Evolutionary conservation across 108 stramenopile genomes (phyloP), one percentile per base, ranked within the genome.

Genomic region (Conticribra guillardii): DNA sequence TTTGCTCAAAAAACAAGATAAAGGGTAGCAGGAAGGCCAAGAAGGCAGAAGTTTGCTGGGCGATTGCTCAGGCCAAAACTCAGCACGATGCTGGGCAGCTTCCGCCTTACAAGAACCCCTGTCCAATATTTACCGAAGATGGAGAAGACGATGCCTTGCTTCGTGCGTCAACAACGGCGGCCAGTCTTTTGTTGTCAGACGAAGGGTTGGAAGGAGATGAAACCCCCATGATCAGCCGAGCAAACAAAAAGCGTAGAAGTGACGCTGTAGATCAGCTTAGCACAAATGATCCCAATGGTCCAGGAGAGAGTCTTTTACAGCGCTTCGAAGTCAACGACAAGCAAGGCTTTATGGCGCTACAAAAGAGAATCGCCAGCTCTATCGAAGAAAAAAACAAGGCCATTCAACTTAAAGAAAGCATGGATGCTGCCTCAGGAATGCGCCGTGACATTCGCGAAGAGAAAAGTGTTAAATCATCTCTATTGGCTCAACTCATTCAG

Each of bases 361-460:
- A 51, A 18, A 11, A 21, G 4, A 4, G 50, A 4, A 17, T 51
- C 50, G 50, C 19, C 9, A 4, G 18, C 16, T 51, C 50, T 4
- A 51, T 19, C 16, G 50, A 19, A 18, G 50, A 51, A 16, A 51
- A 17, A 17, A 51, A 51, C 19, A 4, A 4, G 4, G 9, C 50
- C 5, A 51, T 51, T 51, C 50, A 51, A 51, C 9, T 51, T 21
- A 11, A 16, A 18, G 50, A 51, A 51, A 51, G 4, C 4, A 21
- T 51, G 4, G 50, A 51, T 14, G 16, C 50, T 51, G 50, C 50
- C 9, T 17, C 50, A 51, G 16, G 4, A 18, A 17, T 51, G 9
- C 50, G 50, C 16, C 50, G 50, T 51, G 50, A 51, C 4, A 18
- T 51, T 4, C 50, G 50, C 18, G 50, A 51, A 18, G 50, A 51